phyloP scores from a whole-genome alignment of 164 flowering plant species.

The Chimonanthus praecox region DNA sequence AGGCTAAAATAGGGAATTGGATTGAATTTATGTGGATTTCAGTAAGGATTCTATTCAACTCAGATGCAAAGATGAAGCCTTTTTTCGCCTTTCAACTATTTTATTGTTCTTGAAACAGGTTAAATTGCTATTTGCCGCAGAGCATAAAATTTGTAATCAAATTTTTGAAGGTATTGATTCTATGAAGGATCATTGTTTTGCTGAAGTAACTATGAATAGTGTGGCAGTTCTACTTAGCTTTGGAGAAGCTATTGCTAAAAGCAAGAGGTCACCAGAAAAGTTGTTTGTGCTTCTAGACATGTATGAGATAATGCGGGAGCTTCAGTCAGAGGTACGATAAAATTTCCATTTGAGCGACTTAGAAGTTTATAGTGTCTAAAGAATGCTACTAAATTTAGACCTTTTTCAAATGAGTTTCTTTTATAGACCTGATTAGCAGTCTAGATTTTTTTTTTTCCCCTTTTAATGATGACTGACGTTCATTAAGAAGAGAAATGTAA shows the following conservation, averaged over 20 bases:
- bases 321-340: constrained; percentile 73
- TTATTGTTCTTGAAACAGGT: constrained; percentile 56
- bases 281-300: constrained; percentile 92
- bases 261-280: constrained; percentile 97
- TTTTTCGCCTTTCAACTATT: constrained; percentile 9
- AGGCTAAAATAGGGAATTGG: constrained; percentile 93
- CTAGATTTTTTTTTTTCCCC: not conserved
- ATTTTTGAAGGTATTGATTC: constrained; percentile 71
- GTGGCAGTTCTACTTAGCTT: constrained; percentile 86
- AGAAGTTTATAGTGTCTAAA: not conserved
- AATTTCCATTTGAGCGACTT: not conserved
- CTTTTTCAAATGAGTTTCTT: not conserved
- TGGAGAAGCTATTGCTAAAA: constrained; percentile 95
- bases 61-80: not conserved
- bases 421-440: not conserved
- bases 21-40: constrained; percentile 82
- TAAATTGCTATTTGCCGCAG: constrained; percentile 80
- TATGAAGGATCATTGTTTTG: constrained; percentile 75
- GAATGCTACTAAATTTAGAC: not conserved
- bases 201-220: constrained; percentile 79
- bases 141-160: constrained; percentile 79
- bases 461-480: not conserved
- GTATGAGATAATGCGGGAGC: constrained; percentile 94
- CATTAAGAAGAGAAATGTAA: no score
- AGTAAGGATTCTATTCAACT: constrained; percentile 37